A percentile compares a stretch with the other conserved stretches of the same genome.
These are phyloP conservation scores for Brachypodium distachyon DNA, from an alignment of 202 grass and related monocot species.

Conservation along the genomic window DNA sequence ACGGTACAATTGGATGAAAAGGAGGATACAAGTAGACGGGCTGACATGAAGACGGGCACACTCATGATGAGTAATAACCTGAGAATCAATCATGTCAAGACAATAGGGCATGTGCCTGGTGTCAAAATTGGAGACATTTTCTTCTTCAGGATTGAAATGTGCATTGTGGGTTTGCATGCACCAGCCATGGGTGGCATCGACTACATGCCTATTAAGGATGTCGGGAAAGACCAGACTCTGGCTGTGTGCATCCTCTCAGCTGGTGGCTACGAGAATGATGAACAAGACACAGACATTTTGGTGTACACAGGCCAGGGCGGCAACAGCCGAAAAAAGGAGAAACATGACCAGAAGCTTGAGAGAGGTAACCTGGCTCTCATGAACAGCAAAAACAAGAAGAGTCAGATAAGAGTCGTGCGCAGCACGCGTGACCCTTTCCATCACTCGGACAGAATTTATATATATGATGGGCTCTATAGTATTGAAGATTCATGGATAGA, in stretches of 20 bases:
- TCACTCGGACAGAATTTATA: conserved; percentile 42
- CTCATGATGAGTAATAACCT: conserved; percentile 52
- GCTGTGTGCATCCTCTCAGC: conserved; percentile 50
- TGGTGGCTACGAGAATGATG: conserved; percentile 61
- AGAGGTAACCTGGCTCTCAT: conserved; percentile 64
- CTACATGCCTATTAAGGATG: conserved; percentile 23
- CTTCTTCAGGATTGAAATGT: conserved; percentile 50
- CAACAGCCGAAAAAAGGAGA: conserved; percentile 37
- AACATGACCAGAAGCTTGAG: conserved; percentile 65
- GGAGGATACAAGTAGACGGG: conserved; percentile 4
- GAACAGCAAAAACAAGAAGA: conserved; percentile 37
- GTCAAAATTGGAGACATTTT: conserved; percentile 53
- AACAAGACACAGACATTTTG: conserved; percentile 35
- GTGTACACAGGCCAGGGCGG: conserved; percentile 69
- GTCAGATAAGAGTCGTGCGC: conserved; percentile 61
- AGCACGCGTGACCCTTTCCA: conserved; percentile 35
- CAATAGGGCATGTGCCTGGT: conserved; percentile 34
- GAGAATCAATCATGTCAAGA: conserved; percentile 39
- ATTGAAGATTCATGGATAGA: conserved; percentile 49
- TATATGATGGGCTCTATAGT: conserved; percentile 64
- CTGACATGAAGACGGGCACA: conserved; percentile 51
- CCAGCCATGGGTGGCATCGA: conserved; percentile 59
- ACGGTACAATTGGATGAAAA: conserved; percentile 49
- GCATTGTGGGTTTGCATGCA: conserved; percentile 50
- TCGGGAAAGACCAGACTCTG: conserved; percentile 22